These are phyloP conservation scores for Penicillium fuscoglaucum DNA, from an alignment of 2,329 filamentous ascomycete species.

Conservation along the genomic window DNA sequence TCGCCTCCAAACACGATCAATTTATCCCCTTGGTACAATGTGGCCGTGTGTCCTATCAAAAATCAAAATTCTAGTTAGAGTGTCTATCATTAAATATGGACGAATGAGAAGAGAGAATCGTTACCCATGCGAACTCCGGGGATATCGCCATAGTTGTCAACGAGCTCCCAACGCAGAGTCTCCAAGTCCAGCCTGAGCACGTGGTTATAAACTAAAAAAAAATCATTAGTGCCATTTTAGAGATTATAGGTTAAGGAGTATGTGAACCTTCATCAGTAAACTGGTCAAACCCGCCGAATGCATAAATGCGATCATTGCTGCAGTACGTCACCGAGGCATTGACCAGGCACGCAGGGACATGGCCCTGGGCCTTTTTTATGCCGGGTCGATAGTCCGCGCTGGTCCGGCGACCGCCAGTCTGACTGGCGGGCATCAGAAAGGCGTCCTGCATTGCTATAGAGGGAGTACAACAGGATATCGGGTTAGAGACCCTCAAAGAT, in stretches of 20 bases:
- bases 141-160: constrained; percentile 98
- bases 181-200: constrained; percentile 84
- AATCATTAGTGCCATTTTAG: constrained; percentile 9
- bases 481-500: constrained; percentile 31
- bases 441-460: constrained; percentile 63
- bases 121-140: constrained; percentile 94
- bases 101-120: constrained; percentile 27
- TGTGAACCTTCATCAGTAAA: constrained; percentile 83
- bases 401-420: constrained; percentile 63
- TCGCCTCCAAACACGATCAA: constrained; percentile 97
- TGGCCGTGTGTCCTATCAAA: constrained; percentile 80
- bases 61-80: neutral
- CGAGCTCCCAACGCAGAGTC: constrained; percentile 88
- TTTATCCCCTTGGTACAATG: constrained; percentile 89
- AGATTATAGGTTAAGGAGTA: neutral
- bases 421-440: constrained; percentile 88
- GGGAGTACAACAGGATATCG: constrained; percentile 29
- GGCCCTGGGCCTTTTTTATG: constrained; percentile 74
- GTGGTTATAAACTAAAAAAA: constrained; percentile 79
- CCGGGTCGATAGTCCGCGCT: constrained; percentile 77
- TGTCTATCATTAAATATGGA: neutral
- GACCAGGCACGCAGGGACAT: constrained; percentile 88
- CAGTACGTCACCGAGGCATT: constrained; percentile 99
- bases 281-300: constrained; percentile 97
- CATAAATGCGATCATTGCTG: constrained; percentile 95